Percentiles rank a stretch among this genome's conserved stretches.
These are phyloP conservation scores for Nitzschia inconspicua DNA, from an alignment of 108 stramenopile species.

Conservation along the genomic window DNA sequence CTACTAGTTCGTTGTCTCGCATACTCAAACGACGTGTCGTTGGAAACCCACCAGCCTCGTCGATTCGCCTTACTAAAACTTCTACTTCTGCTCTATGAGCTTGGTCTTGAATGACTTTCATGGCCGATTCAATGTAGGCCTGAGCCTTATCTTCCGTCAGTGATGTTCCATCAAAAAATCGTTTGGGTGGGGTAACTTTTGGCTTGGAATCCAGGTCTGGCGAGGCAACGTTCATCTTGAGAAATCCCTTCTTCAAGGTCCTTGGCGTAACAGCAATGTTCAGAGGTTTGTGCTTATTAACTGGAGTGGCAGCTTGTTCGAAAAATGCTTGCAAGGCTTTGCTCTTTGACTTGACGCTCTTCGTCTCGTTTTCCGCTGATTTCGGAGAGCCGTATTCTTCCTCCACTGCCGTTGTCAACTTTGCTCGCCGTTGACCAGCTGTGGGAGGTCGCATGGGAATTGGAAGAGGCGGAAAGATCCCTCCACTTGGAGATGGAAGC, in stretches of 20 bases:
- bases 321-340: too few relatives aligned
- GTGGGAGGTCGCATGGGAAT: too few relatives aligned
- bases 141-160: slow-evolving; percentile 14
- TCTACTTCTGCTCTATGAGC: slow-evolving; percentile 4
- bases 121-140: slow-evolving; percentile 17
- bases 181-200: neutral
- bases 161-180: slow-evolving; percentile 9
- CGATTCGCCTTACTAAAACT: slow-evolving; percentile 9
- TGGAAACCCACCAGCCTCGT: slow-evolving; percentile 22
- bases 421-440: too few relatives aligned
- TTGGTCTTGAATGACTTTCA: slow-evolving; percentile 13
- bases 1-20: slow-evolving; percentile 28
- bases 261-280: neutral
- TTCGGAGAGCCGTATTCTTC: too few relatives aligned
- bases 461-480: too few relatives aligned
- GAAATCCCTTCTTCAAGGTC: slow-evolving; percentile 22
- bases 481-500: too few relatives aligned
- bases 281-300: too few relatives aligned
- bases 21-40: slow-evolving; percentile 26
- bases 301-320: too few relatives aligned
- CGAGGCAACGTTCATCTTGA: slow-evolving; percentile 8
- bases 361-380: too few relatives aligned
- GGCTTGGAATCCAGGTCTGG: neutral
- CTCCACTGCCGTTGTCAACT: too few relatives aligned
- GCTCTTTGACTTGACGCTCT: too few relatives aligned